Evolutionary conservation across 768 basidiomycete genomes (phyloP).

Genomic region (Lactifluus pinguis): DNA sequence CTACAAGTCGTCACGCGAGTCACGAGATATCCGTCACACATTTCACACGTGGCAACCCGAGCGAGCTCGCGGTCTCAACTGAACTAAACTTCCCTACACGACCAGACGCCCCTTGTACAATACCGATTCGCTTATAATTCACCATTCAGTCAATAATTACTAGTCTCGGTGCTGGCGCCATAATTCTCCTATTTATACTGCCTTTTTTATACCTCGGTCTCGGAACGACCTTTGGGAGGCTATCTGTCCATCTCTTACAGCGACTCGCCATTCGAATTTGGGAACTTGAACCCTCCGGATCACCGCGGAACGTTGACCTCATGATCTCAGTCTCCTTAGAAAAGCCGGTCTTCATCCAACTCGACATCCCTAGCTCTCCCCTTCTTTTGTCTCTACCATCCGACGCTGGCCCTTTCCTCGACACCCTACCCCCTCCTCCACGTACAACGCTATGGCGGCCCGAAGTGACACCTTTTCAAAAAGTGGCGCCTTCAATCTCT

Average conservation of each 20-base stretch:
- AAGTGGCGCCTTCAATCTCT: not conserved
- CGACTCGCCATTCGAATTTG: not conserved
- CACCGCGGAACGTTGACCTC: not conserved
- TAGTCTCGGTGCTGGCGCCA: slow-evolving; percentile 12
- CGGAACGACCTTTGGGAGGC: not conserved
- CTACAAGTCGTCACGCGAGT: not conserved
- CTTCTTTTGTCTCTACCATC: slow-evolving; percentile 12
- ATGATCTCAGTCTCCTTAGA: slow-evolving; percentile 3
- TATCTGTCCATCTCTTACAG: not conserved
- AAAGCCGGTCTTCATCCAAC: slow-evolving; percentile 3
- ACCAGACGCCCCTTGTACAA: not conserved
- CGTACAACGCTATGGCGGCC: not conserved
- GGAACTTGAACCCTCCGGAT: not conserved
- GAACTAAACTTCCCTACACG: not conserved
- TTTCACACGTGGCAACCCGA: not conserved
- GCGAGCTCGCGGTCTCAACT: not conserved
- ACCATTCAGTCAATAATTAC: slow-evolving; percentile 6
- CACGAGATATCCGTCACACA: not conserved
- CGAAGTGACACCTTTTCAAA: not conserved
- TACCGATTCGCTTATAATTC: not conserved
- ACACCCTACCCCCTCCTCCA: not conserved
- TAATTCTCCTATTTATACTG: not conserved
- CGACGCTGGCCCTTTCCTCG: not conserved
- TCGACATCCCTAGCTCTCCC: slow-evolving; percentile 15
- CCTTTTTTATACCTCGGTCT: slow-evolving; percentile 6